phyloP scores from a whole-genome alignment of 169 alveolate genomes.

The Toxoplasma gondii region DNA sequence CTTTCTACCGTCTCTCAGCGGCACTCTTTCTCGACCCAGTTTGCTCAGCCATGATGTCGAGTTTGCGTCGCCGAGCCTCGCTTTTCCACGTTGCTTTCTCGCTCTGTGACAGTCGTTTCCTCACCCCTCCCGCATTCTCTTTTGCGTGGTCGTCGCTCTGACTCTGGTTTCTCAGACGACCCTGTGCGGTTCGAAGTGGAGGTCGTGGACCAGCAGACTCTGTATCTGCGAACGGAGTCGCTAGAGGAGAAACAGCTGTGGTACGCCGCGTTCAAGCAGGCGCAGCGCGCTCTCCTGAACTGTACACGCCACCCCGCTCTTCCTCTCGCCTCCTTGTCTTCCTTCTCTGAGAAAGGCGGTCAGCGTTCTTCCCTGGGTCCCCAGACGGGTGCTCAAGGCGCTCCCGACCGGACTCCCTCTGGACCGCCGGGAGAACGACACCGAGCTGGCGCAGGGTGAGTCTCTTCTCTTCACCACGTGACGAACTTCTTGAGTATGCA shows the following conservation, averaged over 20 bases:
- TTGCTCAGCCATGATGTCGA: no score
- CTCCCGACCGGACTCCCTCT: no score
- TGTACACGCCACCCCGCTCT: conserved; percentile 22
- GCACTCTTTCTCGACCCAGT: no score
- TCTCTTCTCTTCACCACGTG: no score
- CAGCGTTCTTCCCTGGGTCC: no score
- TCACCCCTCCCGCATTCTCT: background rate
- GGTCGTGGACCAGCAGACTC: conserved; percentile 67
- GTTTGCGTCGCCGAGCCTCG: background rate
- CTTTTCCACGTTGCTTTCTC: background rate
- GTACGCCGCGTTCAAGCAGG: conserved; percentile 62
- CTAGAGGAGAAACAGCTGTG: conserved; percentile 64
- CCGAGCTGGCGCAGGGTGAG: no score
- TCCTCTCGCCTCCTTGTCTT: background rate
- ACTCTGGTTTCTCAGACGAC: conserved; percentile 48
- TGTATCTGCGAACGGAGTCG: conserved; percentile 56
- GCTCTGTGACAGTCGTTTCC: background rate
- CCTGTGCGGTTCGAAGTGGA: conserved; percentile 66
- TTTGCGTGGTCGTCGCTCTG: background rate
- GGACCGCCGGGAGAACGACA: no score
- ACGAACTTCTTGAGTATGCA: no score
- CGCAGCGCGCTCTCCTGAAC: conserved; percentile 52
- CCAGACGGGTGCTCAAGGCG: no score
- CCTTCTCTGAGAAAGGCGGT: background rate
- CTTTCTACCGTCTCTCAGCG: no score